These are phyloP conservation scores for Phytophthora fragariaefolia DNA, from an alignment of 352 stramenopile genomes.

Conservation along the genomic window DNA sequence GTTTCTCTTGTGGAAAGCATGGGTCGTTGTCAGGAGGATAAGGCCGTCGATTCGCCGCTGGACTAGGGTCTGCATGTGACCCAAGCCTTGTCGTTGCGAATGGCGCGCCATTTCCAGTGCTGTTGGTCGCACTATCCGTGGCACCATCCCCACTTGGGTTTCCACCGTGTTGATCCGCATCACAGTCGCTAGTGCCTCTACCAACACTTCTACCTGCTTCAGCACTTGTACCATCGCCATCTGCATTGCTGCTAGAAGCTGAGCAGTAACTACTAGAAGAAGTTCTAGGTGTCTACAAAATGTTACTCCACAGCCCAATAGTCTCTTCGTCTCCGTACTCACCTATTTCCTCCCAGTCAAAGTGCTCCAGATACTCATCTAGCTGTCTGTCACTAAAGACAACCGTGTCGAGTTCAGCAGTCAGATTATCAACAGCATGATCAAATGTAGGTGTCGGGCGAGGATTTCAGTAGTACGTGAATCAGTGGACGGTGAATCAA, in stretches of 20 bases:
- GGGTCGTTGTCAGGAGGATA: no score
- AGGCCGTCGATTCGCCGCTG: no score
- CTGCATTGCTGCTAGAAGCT: neutral
- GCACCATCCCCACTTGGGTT: no score
- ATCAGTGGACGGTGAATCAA: neutral
- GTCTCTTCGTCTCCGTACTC: neutral
- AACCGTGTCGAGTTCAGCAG: neutral
- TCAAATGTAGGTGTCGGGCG: neutral
- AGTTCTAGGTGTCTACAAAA: neutral
- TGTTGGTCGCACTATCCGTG: no score
- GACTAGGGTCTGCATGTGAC: no score
- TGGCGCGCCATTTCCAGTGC: no score
- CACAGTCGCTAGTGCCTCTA: no score
- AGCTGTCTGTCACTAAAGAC: neutral
- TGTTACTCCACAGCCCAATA: neutral
- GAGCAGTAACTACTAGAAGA: no score
- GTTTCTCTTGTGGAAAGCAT: no score
- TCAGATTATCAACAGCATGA: neutral
- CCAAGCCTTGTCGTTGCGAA: no score
- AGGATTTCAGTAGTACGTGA: neutral
- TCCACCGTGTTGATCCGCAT: no score
- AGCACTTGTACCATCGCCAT: neutral
- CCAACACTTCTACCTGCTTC: no score
- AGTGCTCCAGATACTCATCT: neutral
- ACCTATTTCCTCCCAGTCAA: neutral